These are phyloP conservation scores for Huntiella bhutanensis DNA, from an alignment of 2,329 filamentous ascomycete species.

Conservation along the genomic window DNA sequence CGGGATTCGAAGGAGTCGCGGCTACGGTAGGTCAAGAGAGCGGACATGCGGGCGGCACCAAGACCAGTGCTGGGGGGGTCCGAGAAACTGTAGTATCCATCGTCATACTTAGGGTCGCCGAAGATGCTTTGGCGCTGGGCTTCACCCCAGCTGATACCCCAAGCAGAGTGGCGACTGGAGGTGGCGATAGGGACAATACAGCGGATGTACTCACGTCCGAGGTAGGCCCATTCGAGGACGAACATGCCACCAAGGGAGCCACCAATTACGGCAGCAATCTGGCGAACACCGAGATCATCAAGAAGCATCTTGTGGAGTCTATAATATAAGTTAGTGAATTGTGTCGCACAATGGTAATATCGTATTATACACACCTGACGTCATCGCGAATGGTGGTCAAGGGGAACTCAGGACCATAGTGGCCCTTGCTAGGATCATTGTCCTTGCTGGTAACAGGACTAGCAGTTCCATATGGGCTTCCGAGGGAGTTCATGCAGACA, in stretches of 20 bases:
- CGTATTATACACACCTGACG: constrained; percentile 50
- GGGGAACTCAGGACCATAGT: constrained; percentile 90
- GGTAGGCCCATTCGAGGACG: constrained; percentile 80
- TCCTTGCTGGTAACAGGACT: constrained; percentile 79
- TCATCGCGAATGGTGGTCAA: constrained; percentile 90
- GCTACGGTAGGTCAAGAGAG: constrained; percentile 84
- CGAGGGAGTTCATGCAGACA: constrained; percentile 69
- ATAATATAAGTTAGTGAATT: constrained; percentile 4
- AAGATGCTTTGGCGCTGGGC: constrained; percentile 88
- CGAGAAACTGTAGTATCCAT: constrained; percentile 79
- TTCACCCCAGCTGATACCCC: constrained; percentile 83
- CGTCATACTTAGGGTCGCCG: constrained; percentile 93
- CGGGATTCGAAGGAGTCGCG: constrained; percentile 92
- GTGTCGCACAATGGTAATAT: not conserved
- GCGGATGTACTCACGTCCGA: constrained; percentile 69
- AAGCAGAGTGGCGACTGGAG: constrained; percentile 67
- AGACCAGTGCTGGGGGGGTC: constrained; percentile 76
- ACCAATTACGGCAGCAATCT: constrained; percentile 61
- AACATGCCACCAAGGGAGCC: constrained; percentile 82
- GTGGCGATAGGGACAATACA: constrained; percentile 70
- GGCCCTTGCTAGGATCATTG: constrained; percentile 51
- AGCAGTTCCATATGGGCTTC: constrained; percentile 72
- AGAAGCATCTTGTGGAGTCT: constrained; percentile 64
- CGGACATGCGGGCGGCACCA: constrained; percentile 90
- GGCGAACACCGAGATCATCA: constrained; percentile 61